Conservation (phyloP, 2,329 filamentous ascomycete species). For the Aureobasidium sp. region DNA sequence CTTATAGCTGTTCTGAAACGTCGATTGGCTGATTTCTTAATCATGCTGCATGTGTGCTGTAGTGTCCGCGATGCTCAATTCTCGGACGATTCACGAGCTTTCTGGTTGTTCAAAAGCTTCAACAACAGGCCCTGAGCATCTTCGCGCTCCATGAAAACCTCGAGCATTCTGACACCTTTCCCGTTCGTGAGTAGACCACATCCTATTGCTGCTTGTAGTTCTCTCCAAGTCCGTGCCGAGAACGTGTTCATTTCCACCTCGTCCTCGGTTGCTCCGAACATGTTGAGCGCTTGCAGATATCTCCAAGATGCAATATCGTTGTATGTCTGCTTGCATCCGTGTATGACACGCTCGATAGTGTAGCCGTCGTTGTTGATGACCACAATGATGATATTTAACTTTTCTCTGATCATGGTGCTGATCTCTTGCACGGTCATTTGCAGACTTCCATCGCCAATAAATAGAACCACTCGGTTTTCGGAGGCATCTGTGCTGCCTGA, state of each 20-base stretch:
- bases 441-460: conserved; percentile 43
- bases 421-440: conserved; percentile 80
- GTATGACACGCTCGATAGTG: conserved; percentile 82
- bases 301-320: conserved; percentile 34
- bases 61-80: neutral
- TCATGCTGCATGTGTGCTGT: neutral
- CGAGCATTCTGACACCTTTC: conserved; percentile 50
- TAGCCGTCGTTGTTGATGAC: conserved; percentile 83
- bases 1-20: neutral
- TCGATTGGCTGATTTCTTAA: too few relatives aligned
- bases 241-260: conserved; percentile 11
- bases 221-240: conserved; percentile 15
- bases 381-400: conserved; percentile 71
- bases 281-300: conserved; percentile 10
- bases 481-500: neutral
- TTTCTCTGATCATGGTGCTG: conserved; percentile 70
- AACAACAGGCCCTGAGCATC: conserved; percentile 45
- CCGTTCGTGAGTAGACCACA: conserved; percentile 36
- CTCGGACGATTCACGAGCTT: neutral
- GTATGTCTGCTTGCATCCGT: conserved; percentile 50
- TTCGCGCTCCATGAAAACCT: conserved; percentile 70
- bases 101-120: conserved; percentile 6
- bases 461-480: neutral
- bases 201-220: conserved; percentile 16
- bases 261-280: conserved; percentile 13